These are phyloP conservation scores for Claviceps sp. DNA, from an alignment of 2,329 filamentous ascomycete genomes.

Conservation along the genomic window DNA sequence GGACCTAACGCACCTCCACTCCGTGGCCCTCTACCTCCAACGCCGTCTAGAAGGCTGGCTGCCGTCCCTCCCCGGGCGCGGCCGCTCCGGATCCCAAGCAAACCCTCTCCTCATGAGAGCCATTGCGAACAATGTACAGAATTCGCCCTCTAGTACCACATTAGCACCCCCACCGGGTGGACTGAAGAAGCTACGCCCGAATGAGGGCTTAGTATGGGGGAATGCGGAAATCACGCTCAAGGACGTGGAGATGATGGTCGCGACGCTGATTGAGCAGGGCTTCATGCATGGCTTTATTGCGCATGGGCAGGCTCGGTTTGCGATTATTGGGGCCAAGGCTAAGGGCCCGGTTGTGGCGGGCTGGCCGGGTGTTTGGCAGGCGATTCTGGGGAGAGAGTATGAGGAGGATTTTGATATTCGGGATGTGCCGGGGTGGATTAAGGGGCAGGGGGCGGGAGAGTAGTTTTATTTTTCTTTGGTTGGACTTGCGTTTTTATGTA, in stretches of 20 bases:
- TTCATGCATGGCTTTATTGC: slow-evolving; percentile 75
- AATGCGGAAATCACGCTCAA: slow-evolving; percentile 44
- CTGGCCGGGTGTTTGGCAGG: slow-evolving; percentile 63
- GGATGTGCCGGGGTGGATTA: slow-evolving; percentile 66
- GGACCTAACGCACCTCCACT: slow-evolving; percentile 54
- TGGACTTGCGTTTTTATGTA: background rate
- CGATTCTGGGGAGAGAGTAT: slow-evolving; percentile 47
- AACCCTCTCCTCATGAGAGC: slow-evolving; percentile 39
- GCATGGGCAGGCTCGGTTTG: slow-evolving; percentile 63
- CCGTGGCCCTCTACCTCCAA: slow-evolving; percentile 52
- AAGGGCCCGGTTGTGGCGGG: slow-evolving; percentile 53
- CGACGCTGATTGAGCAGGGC: slow-evolving; percentile 66
- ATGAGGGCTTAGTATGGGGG: slow-evolving; percentile 50
- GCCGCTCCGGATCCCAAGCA: slow-evolving; percentile 23
- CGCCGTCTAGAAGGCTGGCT: slow-evolving; percentile 46
- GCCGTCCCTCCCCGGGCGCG: slow-evolving; percentile 20
- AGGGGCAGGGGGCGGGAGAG: slow-evolving; percentile 14
- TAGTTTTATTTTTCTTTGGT: background rate
- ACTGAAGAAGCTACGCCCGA: slow-evolving; percentile 34
- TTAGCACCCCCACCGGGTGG: slow-evolving; percentile 35
- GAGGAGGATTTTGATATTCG: slow-evolving; percentile 47
- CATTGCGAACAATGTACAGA: slow-evolving; percentile 31
- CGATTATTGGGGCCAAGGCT: slow-evolving; percentile 64
- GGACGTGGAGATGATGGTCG: slow-evolving; percentile 66
- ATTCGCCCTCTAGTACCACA: slow-evolving; percentile 23